These are phyloP conservation scores for Trichoderma cornu-damae DNA, from an alignment of 2,329 filamentous ascomycete species.

Conservation along the genomic window DNA sequence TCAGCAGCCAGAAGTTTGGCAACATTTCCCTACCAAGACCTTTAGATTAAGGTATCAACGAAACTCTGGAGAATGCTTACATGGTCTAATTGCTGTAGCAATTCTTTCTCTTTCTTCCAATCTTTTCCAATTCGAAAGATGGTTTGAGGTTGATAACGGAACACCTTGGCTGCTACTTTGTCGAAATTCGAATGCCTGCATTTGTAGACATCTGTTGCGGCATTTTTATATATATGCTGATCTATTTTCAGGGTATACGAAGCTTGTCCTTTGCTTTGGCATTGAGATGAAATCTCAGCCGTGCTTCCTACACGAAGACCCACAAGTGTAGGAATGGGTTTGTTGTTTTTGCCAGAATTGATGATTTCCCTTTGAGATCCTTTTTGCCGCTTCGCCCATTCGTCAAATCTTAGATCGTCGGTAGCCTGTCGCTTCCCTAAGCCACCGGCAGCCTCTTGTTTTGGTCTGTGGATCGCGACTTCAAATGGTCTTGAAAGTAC, in stretches of 20 bases:
- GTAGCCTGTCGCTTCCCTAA: neutral
- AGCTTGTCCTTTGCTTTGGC: no score
- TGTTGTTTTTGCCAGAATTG: neutral
- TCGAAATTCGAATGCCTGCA: neutral
- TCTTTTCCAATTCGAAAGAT: neutral
- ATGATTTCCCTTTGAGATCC: neutral
- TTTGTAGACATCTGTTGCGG: neutral
- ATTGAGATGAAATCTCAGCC: neutral
- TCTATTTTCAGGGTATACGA: neutral
- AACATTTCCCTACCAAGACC: neutral
- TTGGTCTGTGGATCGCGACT: neutral
- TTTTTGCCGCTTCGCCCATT: neutral
- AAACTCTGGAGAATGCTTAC: neutral
- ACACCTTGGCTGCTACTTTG: neutral
- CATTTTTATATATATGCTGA: neutral
- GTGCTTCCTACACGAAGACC: neutral
- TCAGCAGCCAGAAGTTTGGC: neutral
- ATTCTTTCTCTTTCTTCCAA: neutral
- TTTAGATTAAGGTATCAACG: neutral
- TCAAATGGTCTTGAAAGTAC: neutral
- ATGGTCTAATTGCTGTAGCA: neutral
- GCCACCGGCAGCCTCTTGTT: neutral
- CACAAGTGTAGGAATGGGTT: neutral
- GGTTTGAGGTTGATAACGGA: no score
- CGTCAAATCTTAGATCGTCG: neutral